These are phyloP conservation scores for Exsudoporus floridanus DNA, from an alignment of 1,284 basidiomycete species.

Conservation along the genomic window DNA sequence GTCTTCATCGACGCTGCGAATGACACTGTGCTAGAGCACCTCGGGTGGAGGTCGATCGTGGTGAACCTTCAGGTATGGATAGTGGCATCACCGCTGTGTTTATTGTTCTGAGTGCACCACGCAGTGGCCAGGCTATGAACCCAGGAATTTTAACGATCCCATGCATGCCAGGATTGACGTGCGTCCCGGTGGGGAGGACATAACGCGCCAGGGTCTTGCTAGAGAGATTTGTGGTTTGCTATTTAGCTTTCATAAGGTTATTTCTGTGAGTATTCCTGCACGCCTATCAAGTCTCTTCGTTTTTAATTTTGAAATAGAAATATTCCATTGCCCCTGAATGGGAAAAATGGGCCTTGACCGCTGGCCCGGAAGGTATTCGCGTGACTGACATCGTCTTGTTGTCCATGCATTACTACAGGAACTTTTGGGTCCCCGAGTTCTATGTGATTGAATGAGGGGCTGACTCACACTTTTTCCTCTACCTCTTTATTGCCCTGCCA, in stretches of 20 bases:
- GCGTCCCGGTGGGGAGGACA: slow-evolving; percentile 1
- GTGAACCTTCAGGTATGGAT: slow-evolving; percentile 23
- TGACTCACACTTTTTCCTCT: background rate
- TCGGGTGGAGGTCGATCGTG: slow-evolving; percentile 25
- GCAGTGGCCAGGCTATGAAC: slow-evolving; percentile 32
- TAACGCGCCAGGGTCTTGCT: slow-evolving; percentile 26
- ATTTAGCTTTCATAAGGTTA: slow-evolving; percentile 5
- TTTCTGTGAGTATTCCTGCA: slow-evolving; percentile 14
- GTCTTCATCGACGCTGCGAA: slow-evolving; percentile 17
- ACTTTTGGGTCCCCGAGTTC: slow-evolving; percentile 31
- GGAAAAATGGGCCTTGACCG: slow-evolving; percentile 25
- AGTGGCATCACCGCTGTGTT: background rate
- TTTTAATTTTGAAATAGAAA: slow-evolving; percentile 14
- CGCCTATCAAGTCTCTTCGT: background rate
- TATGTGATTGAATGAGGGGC: slow-evolving; percentile 31
- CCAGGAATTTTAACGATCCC: background rate
- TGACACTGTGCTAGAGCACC: slow-evolving; percentile 20
- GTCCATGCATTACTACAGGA: slow-evolving; percentile 31
- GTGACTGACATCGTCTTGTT: slow-evolving; percentile 24
- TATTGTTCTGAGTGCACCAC: background rate
- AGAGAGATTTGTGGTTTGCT: slow-evolving; percentile 17
- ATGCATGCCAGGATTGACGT: slow-evolving; percentile 19
- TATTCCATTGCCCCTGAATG: slow-evolving; percentile 9
- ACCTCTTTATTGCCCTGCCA: background rate
- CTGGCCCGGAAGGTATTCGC: slow-evolving; percentile 19